A percentile compares a stretch with the other conserved stretches of the same genome.
These are phyloP conservation scores for Colletotrichum falcatum DNA, from an alignment of 2,329 filamentous ascomycete species.

Conservation along the genomic window DNA sequence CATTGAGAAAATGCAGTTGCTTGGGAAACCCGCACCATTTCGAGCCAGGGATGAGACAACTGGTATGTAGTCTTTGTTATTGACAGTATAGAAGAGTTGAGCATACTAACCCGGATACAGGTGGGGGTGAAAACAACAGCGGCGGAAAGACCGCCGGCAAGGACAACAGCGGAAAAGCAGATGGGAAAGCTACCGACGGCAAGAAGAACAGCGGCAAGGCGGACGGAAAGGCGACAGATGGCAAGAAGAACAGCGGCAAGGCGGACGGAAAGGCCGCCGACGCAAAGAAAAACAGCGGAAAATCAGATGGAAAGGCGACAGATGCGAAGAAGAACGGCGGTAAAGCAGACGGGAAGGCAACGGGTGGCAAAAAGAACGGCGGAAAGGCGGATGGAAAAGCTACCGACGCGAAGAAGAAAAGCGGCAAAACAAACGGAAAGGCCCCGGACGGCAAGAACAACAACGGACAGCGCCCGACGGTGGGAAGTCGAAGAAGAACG, in stretches of 20 bases:
- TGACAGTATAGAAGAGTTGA: accelerated
- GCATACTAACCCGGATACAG: background rate
- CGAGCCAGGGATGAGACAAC: conserved; percentile 2
- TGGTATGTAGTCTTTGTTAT: background rate
- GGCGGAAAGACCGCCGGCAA: background rate
- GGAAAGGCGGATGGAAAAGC: conserved; percentile 3
- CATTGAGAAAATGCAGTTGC: background rate
- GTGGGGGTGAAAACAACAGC: conserved; percentile 19
- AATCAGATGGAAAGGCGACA: background rate
- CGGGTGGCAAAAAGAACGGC: conserved; percentile 12
- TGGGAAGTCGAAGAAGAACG: background rate
- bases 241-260: too few relatives aligned
- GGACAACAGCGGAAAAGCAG: too few relatives aligned
- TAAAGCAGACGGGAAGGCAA: background rate
- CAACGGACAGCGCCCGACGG: background rate
- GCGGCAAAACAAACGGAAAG: too few relatives aligned
- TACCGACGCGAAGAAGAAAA: background rate
- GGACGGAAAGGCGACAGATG: background rate
- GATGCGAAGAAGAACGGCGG: background rate
- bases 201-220: conserved; percentile 18
- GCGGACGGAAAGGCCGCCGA: background rate
- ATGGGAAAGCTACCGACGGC: background rate
- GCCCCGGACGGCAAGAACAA: conserved; percentile 15
- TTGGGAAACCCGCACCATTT: conserved; percentile 1
- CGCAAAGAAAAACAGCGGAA: conserved; percentile 8